Conservation (phyloP, 2,329 filamentous ascomycete species). For the Xylariaceae sp. region DNA sequence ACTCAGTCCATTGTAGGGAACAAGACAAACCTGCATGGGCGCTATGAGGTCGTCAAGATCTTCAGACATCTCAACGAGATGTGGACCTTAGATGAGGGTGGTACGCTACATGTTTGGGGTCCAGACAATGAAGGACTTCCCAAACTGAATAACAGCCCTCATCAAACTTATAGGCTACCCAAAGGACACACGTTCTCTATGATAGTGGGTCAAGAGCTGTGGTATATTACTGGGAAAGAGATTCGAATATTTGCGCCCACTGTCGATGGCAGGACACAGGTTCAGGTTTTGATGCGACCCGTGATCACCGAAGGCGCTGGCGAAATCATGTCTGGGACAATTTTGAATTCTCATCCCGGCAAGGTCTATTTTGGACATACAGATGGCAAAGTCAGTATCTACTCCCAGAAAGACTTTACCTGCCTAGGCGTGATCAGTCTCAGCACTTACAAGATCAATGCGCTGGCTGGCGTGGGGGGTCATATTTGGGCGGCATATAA, state of each 20-base stretch:
- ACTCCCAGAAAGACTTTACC: constrained; percentile 70
- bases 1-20: constrained; percentile 66
- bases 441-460: constrained; percentile 93
- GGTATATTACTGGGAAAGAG: constrained; percentile 84
- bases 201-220: constrained; percentile 77
- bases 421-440: constrained; percentile 80
- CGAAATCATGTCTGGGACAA: constrained; percentile 81
- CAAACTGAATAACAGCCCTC: constrained; percentile 67
- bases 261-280: constrained; percentile 61
- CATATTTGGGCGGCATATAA: constrained; percentile 93
- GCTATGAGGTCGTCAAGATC: constrained; percentile 78
- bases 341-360: constrained; percentile 69
- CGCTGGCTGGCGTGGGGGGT: constrained; percentile 73
- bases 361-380: constrained; percentile 86
- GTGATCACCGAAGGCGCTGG: constrained; percentile 69
- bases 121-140: constrained; percentile 69
- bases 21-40: constrained; percentile 69
- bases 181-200: constrained; percentile 85
- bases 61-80: constrained; percentile 83
- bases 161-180: constrained; percentile 70
- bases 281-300: constrained; percentile 71
- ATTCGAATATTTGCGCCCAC: constrained; percentile 79
- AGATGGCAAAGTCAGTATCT: constrained; percentile 94
- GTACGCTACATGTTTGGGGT: constrained; percentile 82
- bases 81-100: constrained; percentile 90